Conservation (phyloP, 2,329 filamentous ascomycete genomes). For the Paraconiothyrium brasiliense region DNA sequence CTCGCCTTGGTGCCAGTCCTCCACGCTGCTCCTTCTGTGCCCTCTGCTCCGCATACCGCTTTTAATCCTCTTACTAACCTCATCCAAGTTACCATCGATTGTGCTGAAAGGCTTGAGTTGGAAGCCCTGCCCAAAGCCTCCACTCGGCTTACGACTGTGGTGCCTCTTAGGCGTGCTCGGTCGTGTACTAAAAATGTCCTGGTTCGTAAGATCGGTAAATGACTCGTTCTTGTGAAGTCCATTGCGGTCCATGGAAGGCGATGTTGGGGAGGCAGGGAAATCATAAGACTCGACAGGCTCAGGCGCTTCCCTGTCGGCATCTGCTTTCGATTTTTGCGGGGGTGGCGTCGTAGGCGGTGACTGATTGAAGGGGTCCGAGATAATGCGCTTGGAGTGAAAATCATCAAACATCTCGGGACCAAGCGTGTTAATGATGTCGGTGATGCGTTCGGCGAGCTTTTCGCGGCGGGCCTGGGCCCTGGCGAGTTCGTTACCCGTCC, state of each 20-base stretch:
- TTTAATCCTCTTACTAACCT: conserved; percentile 84
- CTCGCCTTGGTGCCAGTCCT: conserved; percentile 28
- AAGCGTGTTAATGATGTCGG: conserved; percentile 91
- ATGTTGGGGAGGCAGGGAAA: conserved; percentile 36
- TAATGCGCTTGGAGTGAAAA: conserved; percentile 60
- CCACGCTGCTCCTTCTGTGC: conserved; percentile 58
- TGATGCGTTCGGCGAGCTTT: conserved; percentile 82
- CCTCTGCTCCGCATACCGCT: conserved; percentile 85
- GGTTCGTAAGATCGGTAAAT: conserved; percentile 86
- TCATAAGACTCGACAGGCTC: conserved; percentile 38
- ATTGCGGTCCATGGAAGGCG: conserved; percentile 27
- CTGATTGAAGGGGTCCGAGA: conserved; percentile 47
- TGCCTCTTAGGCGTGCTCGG: conserved; percentile 82
- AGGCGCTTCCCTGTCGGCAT: conserved; percentile 26
- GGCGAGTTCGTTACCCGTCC: conserved; percentile 83
- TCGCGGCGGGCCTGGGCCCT: conserved; percentile 77
- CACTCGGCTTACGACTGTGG: conserved; percentile 70
- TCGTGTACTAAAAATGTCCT: conserved; percentile 89
- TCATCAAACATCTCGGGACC: conserved; percentile 98
- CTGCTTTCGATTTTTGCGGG: conserved; percentile 27
- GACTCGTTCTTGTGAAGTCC: conserved; percentile 84
- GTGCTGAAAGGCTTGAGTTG: conserved; percentile 75
- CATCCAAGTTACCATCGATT: conserved; percentile 75
- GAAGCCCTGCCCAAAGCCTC: conserved; percentile 64
- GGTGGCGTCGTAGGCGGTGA: conserved; percentile 36